A percentile compares a stretch with the other conserved stretches of the same genome.
phyloP scores from a whole-genome alignment of 176 grass and related monocot genomes.

The Lolium perenne region DNA sequence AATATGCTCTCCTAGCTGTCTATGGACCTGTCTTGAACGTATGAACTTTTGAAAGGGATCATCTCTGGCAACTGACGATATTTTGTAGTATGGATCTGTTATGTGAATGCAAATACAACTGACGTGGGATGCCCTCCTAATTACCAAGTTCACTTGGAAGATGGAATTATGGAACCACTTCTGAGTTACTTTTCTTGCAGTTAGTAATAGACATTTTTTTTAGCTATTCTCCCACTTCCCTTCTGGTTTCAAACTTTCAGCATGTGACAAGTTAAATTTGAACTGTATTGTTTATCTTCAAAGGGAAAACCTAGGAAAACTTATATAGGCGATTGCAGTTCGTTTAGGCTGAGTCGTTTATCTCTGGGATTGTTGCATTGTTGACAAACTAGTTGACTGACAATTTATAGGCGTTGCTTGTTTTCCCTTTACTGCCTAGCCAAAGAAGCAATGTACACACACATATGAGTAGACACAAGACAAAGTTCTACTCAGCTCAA shows the following conservation, averaged over 20 bases:
- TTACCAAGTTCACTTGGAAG: neutral
- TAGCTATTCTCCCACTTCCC: neutral
- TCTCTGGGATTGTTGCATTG: neutral
- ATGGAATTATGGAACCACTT: neutral
- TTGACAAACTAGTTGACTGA: neutral
- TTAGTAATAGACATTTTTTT: neutral
- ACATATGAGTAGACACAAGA: neutral
- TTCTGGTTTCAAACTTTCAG: neutral
- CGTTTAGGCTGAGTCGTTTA: neutral
- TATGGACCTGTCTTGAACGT: neutral
- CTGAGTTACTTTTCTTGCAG: neutral
- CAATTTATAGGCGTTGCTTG: neutral
- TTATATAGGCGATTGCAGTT: neutral
- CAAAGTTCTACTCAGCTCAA: neutral
- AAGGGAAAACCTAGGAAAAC: neutral
- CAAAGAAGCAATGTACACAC: neutral
- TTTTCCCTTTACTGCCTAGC: neutral
- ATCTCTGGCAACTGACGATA: neutral
- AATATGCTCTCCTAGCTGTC: neutral
- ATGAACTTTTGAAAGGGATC: neutral
- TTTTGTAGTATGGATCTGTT: constrained; percentile 16
- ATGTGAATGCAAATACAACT: neutral
- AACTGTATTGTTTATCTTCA: neutral
- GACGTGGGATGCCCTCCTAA: neutral
- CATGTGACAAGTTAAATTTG: too few relatives aligned